A percentile compares a stretch with the other conserved stretches of the same genome.
Conservation (phyloP, 345 rosid genomes). For the Diplotaxis tenuifolia region DNA sequence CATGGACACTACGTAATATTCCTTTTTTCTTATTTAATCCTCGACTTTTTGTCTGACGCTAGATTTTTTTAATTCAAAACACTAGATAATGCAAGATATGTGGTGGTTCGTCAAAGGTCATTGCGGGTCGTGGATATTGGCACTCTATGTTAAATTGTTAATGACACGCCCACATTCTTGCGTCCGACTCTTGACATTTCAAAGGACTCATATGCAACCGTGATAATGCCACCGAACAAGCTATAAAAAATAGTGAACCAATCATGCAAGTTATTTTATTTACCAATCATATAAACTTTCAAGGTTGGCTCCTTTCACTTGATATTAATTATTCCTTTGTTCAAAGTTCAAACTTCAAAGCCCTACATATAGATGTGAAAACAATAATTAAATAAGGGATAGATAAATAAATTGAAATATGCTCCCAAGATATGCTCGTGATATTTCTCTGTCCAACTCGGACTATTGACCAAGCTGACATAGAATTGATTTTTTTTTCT, state of each 20-base stretch:
- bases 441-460: neutral
- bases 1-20: constrained; percentile 3
- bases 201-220: neutral
- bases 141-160: neutral
- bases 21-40: neutral
- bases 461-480: neutral
- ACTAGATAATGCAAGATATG: neutral
- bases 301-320: constrained; percentile 6
- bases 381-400: neutral
- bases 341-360: neutral
- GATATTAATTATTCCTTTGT: neutral
- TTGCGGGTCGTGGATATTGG: constrained; percentile 4
- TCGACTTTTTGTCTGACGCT: neutral
- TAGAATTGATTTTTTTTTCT: neutral
- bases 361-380: neutral
- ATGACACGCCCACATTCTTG: neutral
- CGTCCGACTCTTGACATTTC: constrained; percentile 18
- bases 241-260: neutral
- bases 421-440: neutral
- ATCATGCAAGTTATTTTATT: neutral
- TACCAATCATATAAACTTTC: neutral
- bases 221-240: neutral
- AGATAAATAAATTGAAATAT: neutral
- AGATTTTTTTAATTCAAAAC: neutral
- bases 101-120: constrained; percentile 17